phyloP scores from a whole-genome alignment of 75 land plant genomes.

The Pseudotsuga menziesii region DNA sequence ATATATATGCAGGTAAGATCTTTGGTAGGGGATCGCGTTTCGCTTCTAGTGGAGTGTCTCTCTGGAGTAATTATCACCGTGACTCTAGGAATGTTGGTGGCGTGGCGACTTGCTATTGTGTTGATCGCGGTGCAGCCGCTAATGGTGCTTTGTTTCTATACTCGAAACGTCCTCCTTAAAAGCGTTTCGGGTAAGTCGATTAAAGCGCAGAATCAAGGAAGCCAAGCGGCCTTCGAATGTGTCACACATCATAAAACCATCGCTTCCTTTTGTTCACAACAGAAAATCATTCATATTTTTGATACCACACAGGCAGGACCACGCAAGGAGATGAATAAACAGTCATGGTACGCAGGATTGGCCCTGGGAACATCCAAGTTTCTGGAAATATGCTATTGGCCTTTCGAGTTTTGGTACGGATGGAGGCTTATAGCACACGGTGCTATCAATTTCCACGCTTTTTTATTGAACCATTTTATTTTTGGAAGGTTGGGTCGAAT shows the following conservation, averaged over 20 bases:
- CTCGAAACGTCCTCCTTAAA: conserved; percentile 8
- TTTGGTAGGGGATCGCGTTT: conserved; percentile 13
- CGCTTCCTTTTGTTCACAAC: conserved; percentile 83
- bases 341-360: conserved; percentile 13
- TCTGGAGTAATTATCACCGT: conserved; percentile 9
- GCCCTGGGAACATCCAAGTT: conserved; percentile 35
- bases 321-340: not conserved
- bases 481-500: conserved; percentile 60
- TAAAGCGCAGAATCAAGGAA: conserved; percentile 34
- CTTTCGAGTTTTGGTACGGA: conserved; percentile 77
- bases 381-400: conserved; percentile 46
- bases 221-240: conserved; percentile 86
- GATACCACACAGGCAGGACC: not conserved
- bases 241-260: conserved; percentile 88
- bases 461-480: conserved; percentile 60
- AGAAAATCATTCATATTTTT: conserved; percentile 7
- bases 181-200: not conserved
- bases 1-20: not conserved
- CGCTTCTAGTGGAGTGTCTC: conserved; percentile 19
- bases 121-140: conserved; percentile 26
- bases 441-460: conserved; percentile 34
- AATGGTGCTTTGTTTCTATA: conserved; percentile 18
- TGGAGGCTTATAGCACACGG: conserved; percentile 38
- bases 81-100: too few species aligned
- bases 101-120: conserved; percentile 11